Base-by-base conservation (phyloP, 2,329 filamentous ascomycete genomes). In the Metarhizium sp. region DNA sequence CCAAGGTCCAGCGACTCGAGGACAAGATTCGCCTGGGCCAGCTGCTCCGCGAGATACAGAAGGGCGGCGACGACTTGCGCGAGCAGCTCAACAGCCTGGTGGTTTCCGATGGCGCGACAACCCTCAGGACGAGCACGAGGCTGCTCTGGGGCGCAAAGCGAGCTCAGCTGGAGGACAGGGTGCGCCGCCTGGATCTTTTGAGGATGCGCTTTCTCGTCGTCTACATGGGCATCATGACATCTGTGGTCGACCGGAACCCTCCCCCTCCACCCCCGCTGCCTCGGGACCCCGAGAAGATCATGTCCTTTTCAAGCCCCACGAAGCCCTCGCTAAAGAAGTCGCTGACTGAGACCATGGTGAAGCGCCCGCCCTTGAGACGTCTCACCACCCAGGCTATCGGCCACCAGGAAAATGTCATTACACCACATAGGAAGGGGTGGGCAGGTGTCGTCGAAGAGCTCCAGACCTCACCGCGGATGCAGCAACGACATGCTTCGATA, bases 121-220 rank as follows among this genome's bases (percentile, higher is more conserved):
- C 69, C 20, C 65, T 85, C 62, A 74, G 73, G 56, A 73, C 70
- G 10, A 67, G 70, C 56, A 75, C 81, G 29, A 74, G 82, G 52
- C 58, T 85, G 1, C 69, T 85, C 30, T 86, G 83, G 83, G 81
- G 78, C 4, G 71, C 71, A 56, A 78, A 78, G 63, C 76, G 79
- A 61, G 68, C 67, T 52, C 72, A 74, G 52, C 69, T 86, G 51
- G 79, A 84, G 65, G 80, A 82, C 60, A 76, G 79, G 52, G 71
- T 85, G 54, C 75, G 79, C 55, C 73, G 81, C 50, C 70, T 86
- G 45, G 83, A 86, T 61, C 68, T 85, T 62, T 66, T 86, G 64
- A 76, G 82, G 64, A 84, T 84, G 80, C 78, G 82, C 58, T 85
- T 86, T 64, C 69, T 86, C 36, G 80, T 85, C 40, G 75, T 84